Conservation (phyloP, 805 yeast genomes). For the Lipomyces starkeyi region DNA sequence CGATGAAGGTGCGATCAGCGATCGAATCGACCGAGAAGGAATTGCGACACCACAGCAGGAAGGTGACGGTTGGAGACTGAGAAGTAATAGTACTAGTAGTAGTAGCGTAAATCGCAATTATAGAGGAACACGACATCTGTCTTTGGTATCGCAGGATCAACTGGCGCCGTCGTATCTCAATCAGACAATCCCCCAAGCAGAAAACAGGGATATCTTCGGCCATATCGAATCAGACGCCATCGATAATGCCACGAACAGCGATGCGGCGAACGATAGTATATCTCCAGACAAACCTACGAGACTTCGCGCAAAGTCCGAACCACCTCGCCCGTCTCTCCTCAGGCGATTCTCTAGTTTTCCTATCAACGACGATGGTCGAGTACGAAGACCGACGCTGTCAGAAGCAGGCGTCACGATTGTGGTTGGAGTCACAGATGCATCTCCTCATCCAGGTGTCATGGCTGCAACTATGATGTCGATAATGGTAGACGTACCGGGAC, state of each 20-base stretch:
- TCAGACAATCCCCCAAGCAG: no score
- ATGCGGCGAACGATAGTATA: neutral
- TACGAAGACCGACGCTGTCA: slow-evolving; percentile 26
- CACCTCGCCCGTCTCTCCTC: slow-evolving; percentile 20
- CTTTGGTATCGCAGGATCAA: neutral
- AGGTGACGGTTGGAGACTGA: neutral
- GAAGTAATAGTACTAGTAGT: neutral
- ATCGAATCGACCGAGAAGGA: neutral
- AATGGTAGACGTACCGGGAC: slow-evolving; percentile 26
- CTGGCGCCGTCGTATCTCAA: neutral
- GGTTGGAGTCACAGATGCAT: slow-evolving; percentile 26
- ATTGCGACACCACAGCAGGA: neutral
- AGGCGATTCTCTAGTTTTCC: slow-evolving; percentile 8
- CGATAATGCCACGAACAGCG: neutral
- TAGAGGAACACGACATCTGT: neutral
- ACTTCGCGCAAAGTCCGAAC: slow-evolving; percentile 9
- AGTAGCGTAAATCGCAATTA: neutral
- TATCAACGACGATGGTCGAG: slow-evolving; percentile 7
- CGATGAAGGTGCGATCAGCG: neutral
- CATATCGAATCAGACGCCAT: neutral
- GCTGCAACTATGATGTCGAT: slow-evolving; percentile 18
- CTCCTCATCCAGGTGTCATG: slow-evolving; percentile 36
- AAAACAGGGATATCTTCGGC: no score
- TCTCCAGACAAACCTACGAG: neutral
- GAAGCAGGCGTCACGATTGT: slow-evolving; percentile 22